Base-by-base conservation (phyloP, 1,284 basidiomycete species). In the Apiotrichum domesticum region DNA sequence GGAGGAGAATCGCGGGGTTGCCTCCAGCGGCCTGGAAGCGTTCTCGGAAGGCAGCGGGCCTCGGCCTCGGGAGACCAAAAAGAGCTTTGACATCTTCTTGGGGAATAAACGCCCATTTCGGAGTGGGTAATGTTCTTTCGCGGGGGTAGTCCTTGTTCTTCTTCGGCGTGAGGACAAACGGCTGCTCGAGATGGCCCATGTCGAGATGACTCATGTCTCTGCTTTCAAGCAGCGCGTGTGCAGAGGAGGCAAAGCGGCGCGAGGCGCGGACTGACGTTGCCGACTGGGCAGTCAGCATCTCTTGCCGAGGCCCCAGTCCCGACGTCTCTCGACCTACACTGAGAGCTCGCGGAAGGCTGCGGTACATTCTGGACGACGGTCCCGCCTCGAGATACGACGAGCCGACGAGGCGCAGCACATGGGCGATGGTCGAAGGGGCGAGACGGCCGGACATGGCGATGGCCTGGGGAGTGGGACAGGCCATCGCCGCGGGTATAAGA, bases 381-480 rank as follows among this genome's bases (percentile, higher is more conserved):
- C 58, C 58, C 2, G 58, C 51, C 6, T 58, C 57, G 39, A 62
- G 49, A 32, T 62, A 62, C 4, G 60, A 56, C 42, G 55, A 49
- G 14, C 57, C 55, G 41, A 62, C 60, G 35, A 62, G 60, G 7
- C 55, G 49, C 33, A 62, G 50, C 15, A 62, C 60, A 32, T 62
- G 60, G 4, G 57, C 54, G 7, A 58, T 49, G 3, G 60, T 57
- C 32, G 57, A 54, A 14, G 60, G 57, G 3, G 57, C 52, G 14
- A 55, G 49, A 8, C 60, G 57, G 8, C 51, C 58, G 15, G 56
- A 57, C 54, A 62, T 62, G 60, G 57, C 57, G 60, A 58, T 59
- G 54, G 55, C 57, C 57, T 56, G 57, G 6, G 47, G 47, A 34
- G 41, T 40, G 14, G 54, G 37, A 46, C 60, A 56, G 60, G 60